Base-by-base conservation (phyloP, 2,329 filamentous ascomycete species). In the Pyricularia grisea region DNA sequence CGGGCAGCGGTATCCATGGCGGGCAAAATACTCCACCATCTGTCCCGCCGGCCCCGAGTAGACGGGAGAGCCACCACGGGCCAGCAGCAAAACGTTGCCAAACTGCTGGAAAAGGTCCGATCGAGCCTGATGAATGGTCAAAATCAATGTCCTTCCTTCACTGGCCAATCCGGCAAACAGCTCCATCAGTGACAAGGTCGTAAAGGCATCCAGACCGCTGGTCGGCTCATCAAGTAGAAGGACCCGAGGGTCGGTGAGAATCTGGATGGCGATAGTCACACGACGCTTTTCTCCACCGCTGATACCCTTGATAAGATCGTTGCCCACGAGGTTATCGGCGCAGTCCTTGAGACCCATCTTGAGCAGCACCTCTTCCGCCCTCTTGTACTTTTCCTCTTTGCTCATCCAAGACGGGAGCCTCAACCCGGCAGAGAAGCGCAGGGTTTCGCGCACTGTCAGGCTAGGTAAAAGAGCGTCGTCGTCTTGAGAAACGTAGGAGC, bases 271-370 rank as follows among this genome's bases (percentile, higher is more conserved):
- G 71, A 94, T 93, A 2, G 89, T 90, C 6, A 93, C 90, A 69
- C 92, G 85, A 2, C 91, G 84, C 78, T 93, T 93, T 77, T 94
- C 91, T 23, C 92, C 92, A 2, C 91, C 67, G 3, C 58, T 92
- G 33, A 94, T 93, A 0, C 91, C 91, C 75, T 93, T 93, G 72
- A 92, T 83, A 4, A 91, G 77, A 10, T 92, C 89, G 69, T 85
- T 90, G 2, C 91, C 91, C 10, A 94, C 85, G 0, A 93, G 77
- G 68, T 91, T 92, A 74, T 93, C 87, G 0, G 90, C 91, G 72
- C 91, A 93, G 72, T 93, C 91, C 73, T 92, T 92, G 4, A 93
- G 78, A 0, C 91, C 91, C 85, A 93, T 88, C 75, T 92, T 92
- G 20, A 91, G 76, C 2, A 94, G 78, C 0, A 93, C 87, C 20